phyloP scores from a whole-genome alignment of 306 rosid genomes.

The Ammopiptanthus mongolicus region DNA sequence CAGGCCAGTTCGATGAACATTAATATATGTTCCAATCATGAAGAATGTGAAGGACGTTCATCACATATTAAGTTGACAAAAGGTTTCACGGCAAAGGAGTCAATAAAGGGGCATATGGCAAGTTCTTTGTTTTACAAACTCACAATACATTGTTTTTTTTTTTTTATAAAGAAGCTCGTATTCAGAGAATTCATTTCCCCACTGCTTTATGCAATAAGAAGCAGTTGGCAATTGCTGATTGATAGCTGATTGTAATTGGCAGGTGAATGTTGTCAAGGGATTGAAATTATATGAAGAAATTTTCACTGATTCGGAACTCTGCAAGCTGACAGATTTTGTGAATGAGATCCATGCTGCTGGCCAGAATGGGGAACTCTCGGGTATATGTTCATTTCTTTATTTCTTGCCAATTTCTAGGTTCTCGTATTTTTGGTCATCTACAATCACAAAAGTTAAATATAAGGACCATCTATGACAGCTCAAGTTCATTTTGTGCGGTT shows the following conservation, averaged over 20 bases:
- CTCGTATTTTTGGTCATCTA: neutral
- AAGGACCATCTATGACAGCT: neutral
- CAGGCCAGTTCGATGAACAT: constrained; percentile 38
- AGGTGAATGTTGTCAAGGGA: constrained; percentile 99
- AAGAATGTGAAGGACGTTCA: constrained; percentile 81
- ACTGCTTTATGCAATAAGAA: constrained; percentile 15
- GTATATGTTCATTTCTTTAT: neutral
- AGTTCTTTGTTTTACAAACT: constrained; percentile 43
- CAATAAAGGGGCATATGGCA: constrained; percentile 86
- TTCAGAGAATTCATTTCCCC: neutral
- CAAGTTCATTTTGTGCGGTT: neutral
- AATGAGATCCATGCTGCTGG: constrained; percentile 76
- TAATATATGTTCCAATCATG: constrained; percentile 74
- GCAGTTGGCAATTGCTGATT: constrained; percentile 22
- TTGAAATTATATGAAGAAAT: constrained; percentile 77
- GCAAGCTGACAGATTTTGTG: constrained; percentile 64
- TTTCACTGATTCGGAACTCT: constrained; percentile 68
- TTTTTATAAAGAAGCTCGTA: neutral
- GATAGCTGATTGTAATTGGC: constrained; percentile 34
- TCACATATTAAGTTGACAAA: constrained; percentile 76
- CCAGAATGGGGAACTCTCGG: constrained; percentile 84
- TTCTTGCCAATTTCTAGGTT: neutral
- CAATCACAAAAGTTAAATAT: neutral
- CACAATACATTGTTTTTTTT: neutral
- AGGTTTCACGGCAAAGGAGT: constrained; percentile 95